Evolutionary conservation across 1,284 basidiomycete species (phyloP).

Genomic region (Malassezia japonica): DNA sequence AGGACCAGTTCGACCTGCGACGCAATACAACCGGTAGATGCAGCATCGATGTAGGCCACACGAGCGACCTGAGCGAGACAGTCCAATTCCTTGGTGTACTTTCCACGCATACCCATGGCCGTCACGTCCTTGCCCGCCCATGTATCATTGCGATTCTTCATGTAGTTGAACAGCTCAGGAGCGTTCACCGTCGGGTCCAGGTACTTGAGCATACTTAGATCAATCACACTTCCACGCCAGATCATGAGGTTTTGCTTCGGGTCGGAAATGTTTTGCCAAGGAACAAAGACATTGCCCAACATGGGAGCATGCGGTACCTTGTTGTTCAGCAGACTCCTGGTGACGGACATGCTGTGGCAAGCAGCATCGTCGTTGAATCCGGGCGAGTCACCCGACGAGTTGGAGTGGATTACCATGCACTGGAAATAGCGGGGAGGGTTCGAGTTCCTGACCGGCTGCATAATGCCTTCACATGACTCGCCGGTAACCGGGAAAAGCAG

Average conservation of each 20-base stretch:
- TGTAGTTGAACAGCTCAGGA: constrained; percentile 69
- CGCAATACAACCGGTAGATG: constrained; percentile 87
- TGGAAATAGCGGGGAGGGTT: constrained; percentile 74
- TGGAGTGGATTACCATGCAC: constrained; percentile 55
- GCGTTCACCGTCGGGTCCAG: background rate
- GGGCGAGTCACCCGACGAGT: background rate
- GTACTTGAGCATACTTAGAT: constrained; percentile 72
- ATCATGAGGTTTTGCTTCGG: constrained; percentile 71
- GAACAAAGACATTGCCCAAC: constrained; percentile 49
- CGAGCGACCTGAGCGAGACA: constrained; percentile 78
- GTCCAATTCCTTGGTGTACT: constrained; percentile 57
- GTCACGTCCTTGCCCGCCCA: constrained; percentile 78
- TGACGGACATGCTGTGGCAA: background rate
- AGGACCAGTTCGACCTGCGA: constrained; percentile 88
- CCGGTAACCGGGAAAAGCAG: constrained; percentile 92
- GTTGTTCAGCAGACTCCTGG: background rate
- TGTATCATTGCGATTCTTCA: constrained; percentile 58
- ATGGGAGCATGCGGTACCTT: background rate
- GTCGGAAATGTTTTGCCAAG: constrained; percentile 73
- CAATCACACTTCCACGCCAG: constrained; percentile 81
- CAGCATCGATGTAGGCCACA: constrained; percentile 87
- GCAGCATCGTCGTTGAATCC: background rate
- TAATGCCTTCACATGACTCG: constrained; percentile 68
- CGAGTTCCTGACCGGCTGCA: constrained; percentile 45
- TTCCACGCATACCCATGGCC: constrained; percentile 66